Conservation (phyloP, 352 stramenopile genomes). For the Phytophthora citricola region DNA sequence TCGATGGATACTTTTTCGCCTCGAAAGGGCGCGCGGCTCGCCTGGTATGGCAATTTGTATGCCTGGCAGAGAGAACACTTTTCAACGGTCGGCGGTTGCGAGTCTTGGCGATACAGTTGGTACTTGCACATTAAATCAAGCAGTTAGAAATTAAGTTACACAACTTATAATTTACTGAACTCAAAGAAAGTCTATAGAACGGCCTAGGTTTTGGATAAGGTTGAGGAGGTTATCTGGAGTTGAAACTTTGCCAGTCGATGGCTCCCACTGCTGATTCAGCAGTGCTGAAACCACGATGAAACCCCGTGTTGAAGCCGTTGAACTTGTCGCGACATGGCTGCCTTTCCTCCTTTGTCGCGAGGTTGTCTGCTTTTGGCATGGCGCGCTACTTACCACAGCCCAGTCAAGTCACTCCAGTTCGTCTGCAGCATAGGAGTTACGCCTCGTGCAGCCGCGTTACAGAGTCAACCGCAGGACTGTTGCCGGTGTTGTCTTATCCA, state of each 20-base stretch:
- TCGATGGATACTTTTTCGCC: constrained; percentile 26
- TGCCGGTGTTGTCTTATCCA: constrained; percentile 7
- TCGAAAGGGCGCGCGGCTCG: constrained; percentile 26
- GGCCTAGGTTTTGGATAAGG: neutral
- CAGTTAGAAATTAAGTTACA: neutral
- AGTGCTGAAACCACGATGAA: constrained; percentile 34
- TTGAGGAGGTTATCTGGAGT: neutral
- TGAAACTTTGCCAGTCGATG: too few relatives aligned
- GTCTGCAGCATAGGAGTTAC: constrained; percentile 18
- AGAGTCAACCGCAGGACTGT: constrained; percentile 15
- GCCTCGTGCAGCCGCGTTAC: neutral
- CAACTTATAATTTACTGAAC: neutral
- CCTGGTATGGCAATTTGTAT: constrained; percentile 22
- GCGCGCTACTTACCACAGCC: constrained; percentile 7
- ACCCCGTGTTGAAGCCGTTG: constrained; percentile 27
- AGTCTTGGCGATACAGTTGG: too few relatives aligned
- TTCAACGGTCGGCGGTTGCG: constrained; percentile 40
- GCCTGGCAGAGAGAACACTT: constrained; percentile 26
- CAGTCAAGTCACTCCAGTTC: constrained; percentile 10
- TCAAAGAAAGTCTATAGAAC: neutral
- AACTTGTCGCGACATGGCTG: constrained; percentile 17
- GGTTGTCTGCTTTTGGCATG: constrained; percentile 1
- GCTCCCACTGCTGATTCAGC: constrained; percentile 1
- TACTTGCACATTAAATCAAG: neutral
- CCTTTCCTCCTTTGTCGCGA: constrained; percentile 16